These are phyloP conservation scores for Lentinula sp. DNA, from an alignment of 768 basidiomycete species.

Conservation along the genomic window DNA sequence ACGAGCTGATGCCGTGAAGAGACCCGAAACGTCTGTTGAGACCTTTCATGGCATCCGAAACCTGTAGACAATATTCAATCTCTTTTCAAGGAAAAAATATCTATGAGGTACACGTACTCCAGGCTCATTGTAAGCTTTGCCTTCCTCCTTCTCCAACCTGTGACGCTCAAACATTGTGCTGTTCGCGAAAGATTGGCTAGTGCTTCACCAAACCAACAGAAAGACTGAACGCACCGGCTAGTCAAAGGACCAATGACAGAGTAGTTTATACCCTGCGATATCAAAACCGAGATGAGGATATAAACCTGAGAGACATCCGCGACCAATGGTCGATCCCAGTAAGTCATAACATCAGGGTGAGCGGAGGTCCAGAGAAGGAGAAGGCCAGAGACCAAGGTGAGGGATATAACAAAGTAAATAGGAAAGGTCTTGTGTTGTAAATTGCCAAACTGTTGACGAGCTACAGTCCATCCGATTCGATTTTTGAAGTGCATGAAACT, in stretches of 20 bases:
- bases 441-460: constrained; percentile 65
- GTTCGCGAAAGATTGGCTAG: not conserved
- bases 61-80: constrained; percentile 28
- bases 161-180: constrained; percentile 78
- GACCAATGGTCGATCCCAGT: constrained; percentile 38
- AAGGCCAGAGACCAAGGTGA: constrained; percentile 47
- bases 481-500: not conserved
- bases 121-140: constrained; percentile 57
- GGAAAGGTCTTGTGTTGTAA: constrained; percentile 76
- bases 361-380: constrained; percentile 51
- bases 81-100: not conserved
- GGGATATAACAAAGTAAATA: constrained; percentile 62
- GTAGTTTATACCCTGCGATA: constrained; percentile 54
- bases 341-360: constrained; percentile 48
- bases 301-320: constrained; percentile 67
- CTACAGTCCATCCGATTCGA: constrained; percentile 21
- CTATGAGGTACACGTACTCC: constrained; percentile 39
- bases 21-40: constrained; percentile 61
- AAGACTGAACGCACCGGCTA: constrained; percentile 42
- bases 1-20: constrained; percentile 65
- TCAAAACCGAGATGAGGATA: constrained; percentile 38
- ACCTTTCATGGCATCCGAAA: constrained; percentile 63
- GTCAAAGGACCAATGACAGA: constrained; percentile 69
- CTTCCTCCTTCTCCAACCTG: constrained; percentile 68
- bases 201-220: not conserved